phyloP scores from a whole-genome alignment of 495 filamentous ascomycete genomes.

The Choiromyces venosus region DNA sequence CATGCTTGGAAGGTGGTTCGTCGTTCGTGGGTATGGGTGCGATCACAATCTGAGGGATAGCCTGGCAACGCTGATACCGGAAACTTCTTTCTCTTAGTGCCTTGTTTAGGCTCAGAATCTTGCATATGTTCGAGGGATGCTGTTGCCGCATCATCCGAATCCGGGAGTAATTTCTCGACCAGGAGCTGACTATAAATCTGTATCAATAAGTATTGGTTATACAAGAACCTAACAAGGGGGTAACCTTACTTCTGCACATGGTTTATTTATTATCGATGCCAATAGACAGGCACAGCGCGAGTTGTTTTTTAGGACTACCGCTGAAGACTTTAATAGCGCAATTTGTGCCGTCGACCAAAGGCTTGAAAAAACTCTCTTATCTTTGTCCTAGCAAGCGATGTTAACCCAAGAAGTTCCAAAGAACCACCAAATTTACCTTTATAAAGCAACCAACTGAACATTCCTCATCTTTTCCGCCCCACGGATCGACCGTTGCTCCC shows the following conservation, averaged over 20 bases:
- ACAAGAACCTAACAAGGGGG: neutral
- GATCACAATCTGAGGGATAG: conserved; percentile 39
- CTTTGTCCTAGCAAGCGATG: conserved; percentile 1
- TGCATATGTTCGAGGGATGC: conserved; percentile 8
- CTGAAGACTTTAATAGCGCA: conserved; percentile 24
- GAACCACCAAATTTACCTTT: conserved; percentile 15
- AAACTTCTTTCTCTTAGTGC: conserved; percentile 37
- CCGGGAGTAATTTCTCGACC: conserved; percentile 26
- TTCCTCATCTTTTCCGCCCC: conserved; percentile 8
- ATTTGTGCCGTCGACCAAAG: conserved; percentile 31
- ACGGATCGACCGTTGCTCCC: conserved; percentile 27
- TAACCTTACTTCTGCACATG: conserved; percentile 33
- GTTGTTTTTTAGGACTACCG: conserved; percentile 37
- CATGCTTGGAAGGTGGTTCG: conserved; percentile 39
- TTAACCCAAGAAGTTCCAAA: neutral
- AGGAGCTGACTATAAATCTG: conserved; percentile 31
- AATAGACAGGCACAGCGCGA: conserved; percentile 35
- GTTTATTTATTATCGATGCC: conserved; percentile 34
- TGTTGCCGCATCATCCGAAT: neutral
- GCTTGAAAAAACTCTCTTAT: neutral
- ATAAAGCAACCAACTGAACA: conserved; percentile 37
- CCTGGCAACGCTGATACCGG: conserved; percentile 23
- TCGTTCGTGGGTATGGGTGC: conserved; percentile 37
- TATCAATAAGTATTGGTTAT: neutral
- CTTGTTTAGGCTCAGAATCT: conserved; percentile 10